These are phyloP conservation scores for Fusarium sp. DNA, from an alignment of 2,329 filamentous ascomycete genomes.

Conservation along the genomic window DNA sequence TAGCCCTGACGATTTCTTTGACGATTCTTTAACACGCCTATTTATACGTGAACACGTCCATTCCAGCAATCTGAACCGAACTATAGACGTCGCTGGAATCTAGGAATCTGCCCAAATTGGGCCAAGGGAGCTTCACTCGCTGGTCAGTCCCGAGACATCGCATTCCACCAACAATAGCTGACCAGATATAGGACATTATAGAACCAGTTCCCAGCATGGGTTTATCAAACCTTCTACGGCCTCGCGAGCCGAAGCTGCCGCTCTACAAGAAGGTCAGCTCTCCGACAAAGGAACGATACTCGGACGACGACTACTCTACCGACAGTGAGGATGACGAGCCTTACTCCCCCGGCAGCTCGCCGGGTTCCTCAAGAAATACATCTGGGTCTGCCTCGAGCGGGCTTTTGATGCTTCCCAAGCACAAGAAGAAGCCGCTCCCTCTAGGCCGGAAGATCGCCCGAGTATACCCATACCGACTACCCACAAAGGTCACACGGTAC, in stretches of 20 bases:
- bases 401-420: slow-evolving; percentile 59
- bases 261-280: slow-evolving; percentile 60
- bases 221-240: slow-evolving; percentile 60
- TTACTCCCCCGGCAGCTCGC: slow-evolving; percentile 57
- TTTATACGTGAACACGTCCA: neutral
- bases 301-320: slow-evolving; percentile 62
- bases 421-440: slow-evolving; percentile 38
- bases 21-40: neutral
- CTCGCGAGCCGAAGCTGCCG: slow-evolving; percentile 62
- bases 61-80: neutral
- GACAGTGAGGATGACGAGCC: slow-evolving; percentile 58
- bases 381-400: slow-evolving; percentile 58
- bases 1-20: neutral
- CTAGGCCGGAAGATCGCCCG: slow-evolving; percentile 33
- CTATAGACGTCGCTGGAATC: neutral
- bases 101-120: slow-evolving; percentile 22
- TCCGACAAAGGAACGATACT: slow-evolving; percentile 62
- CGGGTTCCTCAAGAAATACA: slow-evolving; percentile 65
- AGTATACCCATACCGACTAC: slow-evolving; percentile 70
- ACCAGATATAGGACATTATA: slow-evolving; percentile 16
- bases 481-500: slow-evolving; percentile 80
- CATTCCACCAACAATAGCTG: slow-evolving; percentile 18
- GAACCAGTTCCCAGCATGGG: slow-evolving; percentile 56
- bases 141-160: slow-evolving; percentile 15
- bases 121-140: slow-evolving; percentile 16